Conservation (phyloP, 2,329 filamentous ascomycete species). For the Gaeumannomyces sp. region DNA sequence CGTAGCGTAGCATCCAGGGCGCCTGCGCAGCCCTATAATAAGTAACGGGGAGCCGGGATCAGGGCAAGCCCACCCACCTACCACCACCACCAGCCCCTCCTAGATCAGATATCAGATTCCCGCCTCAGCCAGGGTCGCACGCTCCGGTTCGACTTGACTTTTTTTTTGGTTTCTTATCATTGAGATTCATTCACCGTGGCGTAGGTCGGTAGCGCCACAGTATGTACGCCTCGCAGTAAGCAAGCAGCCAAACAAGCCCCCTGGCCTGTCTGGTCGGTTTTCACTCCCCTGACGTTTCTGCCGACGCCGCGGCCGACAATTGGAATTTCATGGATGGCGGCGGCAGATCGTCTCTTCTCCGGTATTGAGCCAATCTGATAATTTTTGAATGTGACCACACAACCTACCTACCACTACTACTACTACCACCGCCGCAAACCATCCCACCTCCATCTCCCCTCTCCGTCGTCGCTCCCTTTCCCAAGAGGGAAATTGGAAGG, state of each 20-base stretch:
- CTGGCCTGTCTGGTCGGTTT: no score
- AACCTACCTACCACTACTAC: no score
- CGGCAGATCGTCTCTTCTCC: neutral
- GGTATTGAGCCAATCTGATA: neutral
- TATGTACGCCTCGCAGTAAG: neutral
- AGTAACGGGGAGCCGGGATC: conserved; percentile 1
- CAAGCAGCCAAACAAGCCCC: neutral
- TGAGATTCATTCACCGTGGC: neutral
- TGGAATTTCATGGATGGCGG: neutral
- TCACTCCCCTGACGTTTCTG: no score
- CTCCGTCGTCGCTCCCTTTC: neutral
- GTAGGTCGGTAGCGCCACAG: neutral
- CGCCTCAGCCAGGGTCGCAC: neutral
- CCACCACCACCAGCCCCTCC: neutral
- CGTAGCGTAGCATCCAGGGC: neutral
- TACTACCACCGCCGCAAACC: neutral
- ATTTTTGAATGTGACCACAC: neutral
- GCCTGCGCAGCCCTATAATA: conserved; percentile 8
- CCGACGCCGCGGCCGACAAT: neutral
- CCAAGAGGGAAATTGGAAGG: neutral
- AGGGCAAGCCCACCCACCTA: neutral
- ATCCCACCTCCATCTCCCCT: neutral
- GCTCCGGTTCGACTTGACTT: neutral
- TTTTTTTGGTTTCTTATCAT: neutral
- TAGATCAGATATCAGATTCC: neutral